Conservation (phyloP, 108 stramenopile species). For the Nannochloropsis oceanica region DNA sequence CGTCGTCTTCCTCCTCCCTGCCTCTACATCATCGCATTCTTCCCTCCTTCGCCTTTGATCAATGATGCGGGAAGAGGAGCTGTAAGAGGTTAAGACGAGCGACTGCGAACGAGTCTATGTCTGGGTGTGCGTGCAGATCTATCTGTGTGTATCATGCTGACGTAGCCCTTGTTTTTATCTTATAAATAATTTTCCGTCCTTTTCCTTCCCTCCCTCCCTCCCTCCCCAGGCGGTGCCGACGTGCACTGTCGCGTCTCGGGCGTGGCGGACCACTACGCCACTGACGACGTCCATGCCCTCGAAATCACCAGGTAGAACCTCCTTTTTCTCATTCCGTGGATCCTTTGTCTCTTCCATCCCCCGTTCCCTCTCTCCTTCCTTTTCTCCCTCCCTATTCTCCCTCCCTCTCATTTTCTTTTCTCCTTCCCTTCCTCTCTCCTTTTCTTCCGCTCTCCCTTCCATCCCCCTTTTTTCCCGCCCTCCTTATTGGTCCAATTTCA, state of each 20-base stretch:
- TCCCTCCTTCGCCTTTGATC: not conserved
- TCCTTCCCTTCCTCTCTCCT: not conserved
- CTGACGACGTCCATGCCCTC: constrained; percentile 75
- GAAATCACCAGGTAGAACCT: constrained; percentile 55
- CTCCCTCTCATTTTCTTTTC: not conserved
- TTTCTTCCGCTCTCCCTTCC: not conserved
- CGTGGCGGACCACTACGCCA: constrained; percentile 83
- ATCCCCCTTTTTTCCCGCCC: not conserved
- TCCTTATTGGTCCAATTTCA: not conserved
- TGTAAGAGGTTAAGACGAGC: too few species aligned
- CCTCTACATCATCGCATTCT: not conserved
- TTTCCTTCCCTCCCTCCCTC: not conserved
- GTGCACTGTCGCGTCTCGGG: constrained; percentile 67
- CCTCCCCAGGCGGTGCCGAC: constrained; percentile 50
- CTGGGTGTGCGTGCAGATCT: too few species aligned
- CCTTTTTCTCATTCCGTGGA: not conserved
- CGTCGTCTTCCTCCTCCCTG: not conserved
- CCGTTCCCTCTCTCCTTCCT: not conserved
- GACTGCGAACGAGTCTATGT: too few species aligned
- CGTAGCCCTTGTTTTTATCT: not conserved
- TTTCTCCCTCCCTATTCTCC: not conserved
- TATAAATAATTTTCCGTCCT: not conserved
- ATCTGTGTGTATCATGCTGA: not conserved
- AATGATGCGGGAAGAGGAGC: too few species aligned
- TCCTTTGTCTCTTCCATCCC: not conserved